Evolutionary conservation across 345 rosid genomes (phyloP).

Genomic region (Stellera chamaejasme): DNA sequence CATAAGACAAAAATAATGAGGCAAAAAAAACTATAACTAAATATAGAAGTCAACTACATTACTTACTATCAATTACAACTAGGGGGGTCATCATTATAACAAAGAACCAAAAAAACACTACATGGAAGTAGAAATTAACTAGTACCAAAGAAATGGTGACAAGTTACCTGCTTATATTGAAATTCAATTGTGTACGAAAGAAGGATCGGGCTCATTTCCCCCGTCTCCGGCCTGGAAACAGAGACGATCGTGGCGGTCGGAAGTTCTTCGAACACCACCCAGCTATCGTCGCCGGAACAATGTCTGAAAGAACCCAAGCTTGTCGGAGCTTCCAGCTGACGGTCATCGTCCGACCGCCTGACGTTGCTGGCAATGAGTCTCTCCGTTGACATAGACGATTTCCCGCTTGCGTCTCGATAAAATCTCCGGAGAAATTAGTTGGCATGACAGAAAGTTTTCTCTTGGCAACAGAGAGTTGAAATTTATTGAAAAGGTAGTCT

Average conservation of each 20-base stretch:
- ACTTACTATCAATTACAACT: neutral
- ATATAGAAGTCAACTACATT: neutral
- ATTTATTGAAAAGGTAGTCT: neutral
- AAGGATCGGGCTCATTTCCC: constrained; percentile 84
- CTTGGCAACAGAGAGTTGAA: neutral
- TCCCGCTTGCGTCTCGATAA: neutral
- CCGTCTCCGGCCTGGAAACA: constrained; percentile 66
- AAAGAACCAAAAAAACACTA: neutral
- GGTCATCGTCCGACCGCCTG: constrained; percentile 18
- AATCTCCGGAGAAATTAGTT: constrained; percentile 6
- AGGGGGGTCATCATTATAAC: neutral
- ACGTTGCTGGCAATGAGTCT: constrained; percentile 27
- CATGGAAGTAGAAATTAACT: neutral
- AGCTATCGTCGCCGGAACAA: constrained; percentile 13
- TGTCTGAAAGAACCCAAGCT: constrained; percentile 16
- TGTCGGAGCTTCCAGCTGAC: constrained; percentile 5
- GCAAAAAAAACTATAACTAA: neutral
- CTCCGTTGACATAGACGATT: constrained; percentile 42
- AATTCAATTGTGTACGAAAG: constrained; percentile 76
- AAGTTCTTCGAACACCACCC: constrained; percentile 55
- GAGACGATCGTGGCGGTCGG: constrained; percentile 60
- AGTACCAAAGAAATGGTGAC: neutral
- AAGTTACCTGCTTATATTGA: constrained; percentile 63
- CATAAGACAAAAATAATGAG: neutral
- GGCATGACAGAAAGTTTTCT: constrained; percentile 14